phyloP scores from a whole-genome alignment of 805 yeast species.

The Kuraishia cidri region DNA sequence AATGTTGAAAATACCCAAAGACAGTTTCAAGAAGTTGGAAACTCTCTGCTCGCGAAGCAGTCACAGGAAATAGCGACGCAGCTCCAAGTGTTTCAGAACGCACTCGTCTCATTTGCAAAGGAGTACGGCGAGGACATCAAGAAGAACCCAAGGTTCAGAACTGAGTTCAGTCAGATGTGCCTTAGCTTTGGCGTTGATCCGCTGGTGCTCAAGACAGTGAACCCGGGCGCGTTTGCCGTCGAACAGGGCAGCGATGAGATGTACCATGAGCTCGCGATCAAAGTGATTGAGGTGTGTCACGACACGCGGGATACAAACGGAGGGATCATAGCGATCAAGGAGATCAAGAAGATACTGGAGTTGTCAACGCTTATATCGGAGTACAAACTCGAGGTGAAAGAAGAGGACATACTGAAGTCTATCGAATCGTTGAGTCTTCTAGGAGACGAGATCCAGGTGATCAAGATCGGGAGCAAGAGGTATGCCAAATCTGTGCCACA shows the following conservation, averaged over 20 bases:
- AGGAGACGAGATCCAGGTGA: slow-evolving; percentile 65
- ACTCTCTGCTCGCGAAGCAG: slow-evolving; percentile 40
- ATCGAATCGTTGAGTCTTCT: slow-evolving; percentile 42
- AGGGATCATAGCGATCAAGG: slow-evolving; percentile 63
- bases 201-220: slow-evolving; percentile 26
- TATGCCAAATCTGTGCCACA: slow-evolving; percentile 59
- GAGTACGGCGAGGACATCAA: slow-evolving; percentile 64
- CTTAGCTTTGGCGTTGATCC: slow-evolving; percentile 82
- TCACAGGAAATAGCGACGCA: slow-evolving; percentile 60
- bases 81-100: slow-evolving; percentile 66
- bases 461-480: slow-evolving; percentile 45
- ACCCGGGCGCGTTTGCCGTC: slow-evolving; percentile 11
- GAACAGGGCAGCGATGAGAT: slow-evolving; percentile 34
- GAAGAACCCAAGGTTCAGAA: slow-evolving; percentile 53
- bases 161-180: slow-evolving; percentile 71
- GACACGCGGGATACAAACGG: slow-evolving; percentile 69
- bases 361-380: slow-evolving; percentile 2
- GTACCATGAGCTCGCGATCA: slow-evolving; percentile 59
- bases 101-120: slow-evolving; percentile 64
- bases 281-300: slow-evolving; percentile 69
- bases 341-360: slow-evolving; percentile 28
- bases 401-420: slow-evolving; percentile 48
- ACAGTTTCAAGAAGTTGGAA: slow-evolving; percentile 42
- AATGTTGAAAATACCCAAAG: slow-evolving; percentile 12
- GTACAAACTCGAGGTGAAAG: slow-evolving; percentile 22